A percentile compares a stretch with the other conserved stretches of the same genome.
Evolutionary conservation across 768 basidiomycete species (phyloP).

Genomic region (Gautieria morchelliformis): DNA sequence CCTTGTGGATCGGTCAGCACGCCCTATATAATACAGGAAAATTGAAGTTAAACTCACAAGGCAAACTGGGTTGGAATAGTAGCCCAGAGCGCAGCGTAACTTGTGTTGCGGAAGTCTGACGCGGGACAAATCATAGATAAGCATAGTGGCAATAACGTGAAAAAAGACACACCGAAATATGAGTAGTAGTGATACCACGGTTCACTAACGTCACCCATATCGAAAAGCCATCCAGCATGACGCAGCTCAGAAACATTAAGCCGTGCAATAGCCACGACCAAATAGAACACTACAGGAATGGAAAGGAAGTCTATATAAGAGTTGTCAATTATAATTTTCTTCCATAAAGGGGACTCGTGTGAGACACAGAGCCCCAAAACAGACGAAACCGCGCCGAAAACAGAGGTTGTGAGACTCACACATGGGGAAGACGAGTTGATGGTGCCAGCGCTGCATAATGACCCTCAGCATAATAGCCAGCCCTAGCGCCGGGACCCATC

Average conservation of each 20-base stretch:
- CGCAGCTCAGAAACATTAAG: conserved; percentile 55
- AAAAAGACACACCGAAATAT: conserved; percentile 46
- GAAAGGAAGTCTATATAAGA: conserved; percentile 54
- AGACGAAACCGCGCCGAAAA: neutral
- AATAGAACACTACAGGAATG: conserved; percentile 80
- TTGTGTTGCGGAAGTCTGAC: conserved; percentile 51
- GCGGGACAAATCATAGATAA: neutral
- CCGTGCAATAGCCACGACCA: conserved; percentile 55
- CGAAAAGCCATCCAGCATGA: conserved; percentile 75
- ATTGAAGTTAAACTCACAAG: conserved; percentile 38
- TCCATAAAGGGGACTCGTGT: neutral
- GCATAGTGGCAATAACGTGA: neutral
- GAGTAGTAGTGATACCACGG: conserved; percentile 84
- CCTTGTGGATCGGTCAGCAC: conserved; percentile 26
- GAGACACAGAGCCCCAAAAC: too few relatives aligned
- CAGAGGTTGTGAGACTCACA: conserved; percentile 39
- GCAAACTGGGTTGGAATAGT: conserved; percentile 94
- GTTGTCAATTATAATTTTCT: too few relatives aligned
- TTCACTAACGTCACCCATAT: conserved; percentile 41
- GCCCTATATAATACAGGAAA: neutral
- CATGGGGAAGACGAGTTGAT: conserved; percentile 86
- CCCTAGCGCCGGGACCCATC: conserved; percentile 74
- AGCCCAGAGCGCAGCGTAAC: conserved; percentile 59
- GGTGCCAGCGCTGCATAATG: conserved; percentile 70
- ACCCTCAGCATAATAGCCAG: conserved; percentile 71